phyloP scores from a whole-genome alignment of 2,329 filamentous ascomycete genomes.

The Botrytis elliptica region DNA sequence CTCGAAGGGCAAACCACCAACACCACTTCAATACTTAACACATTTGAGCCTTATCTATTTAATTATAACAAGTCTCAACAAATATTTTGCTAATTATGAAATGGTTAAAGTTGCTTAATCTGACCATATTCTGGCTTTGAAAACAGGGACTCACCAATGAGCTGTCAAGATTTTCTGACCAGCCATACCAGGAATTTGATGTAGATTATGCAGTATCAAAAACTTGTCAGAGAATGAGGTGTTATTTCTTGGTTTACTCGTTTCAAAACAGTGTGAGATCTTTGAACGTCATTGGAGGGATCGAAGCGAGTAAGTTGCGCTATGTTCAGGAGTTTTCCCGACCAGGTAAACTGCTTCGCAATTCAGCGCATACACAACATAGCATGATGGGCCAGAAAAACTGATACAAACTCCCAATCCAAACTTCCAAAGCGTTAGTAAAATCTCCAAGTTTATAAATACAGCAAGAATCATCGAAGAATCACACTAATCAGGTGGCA shows the following conservation, averaged over 20 bases:
- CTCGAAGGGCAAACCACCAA: neutral
- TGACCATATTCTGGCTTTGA: neutral
- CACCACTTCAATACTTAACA: neutral
- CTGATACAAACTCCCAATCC: too few species aligned
- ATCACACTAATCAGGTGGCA: neutral
- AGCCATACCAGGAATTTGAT: neutral
- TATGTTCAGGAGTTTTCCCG: neutral
- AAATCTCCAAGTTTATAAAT: too few species aligned
- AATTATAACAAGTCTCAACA: neutral
- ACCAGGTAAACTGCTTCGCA: neutral
- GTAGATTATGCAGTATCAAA: neutral
- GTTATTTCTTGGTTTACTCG: accelerated
- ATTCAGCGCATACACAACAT: neutral
- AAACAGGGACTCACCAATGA: neutral
- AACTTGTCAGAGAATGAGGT: too few species aligned
- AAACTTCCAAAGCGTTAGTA: neutral
- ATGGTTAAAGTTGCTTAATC: neutral
- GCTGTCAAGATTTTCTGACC: neutral
- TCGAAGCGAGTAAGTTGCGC: neutral
- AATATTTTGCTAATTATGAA: accelerated
- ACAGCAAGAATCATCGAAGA: neutral
- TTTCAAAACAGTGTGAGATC: neutral
- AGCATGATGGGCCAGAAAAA: neutral
- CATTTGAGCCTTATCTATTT: neutral
- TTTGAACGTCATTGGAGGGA: neutral